A percentile compares a stretch with the other conserved stretches of the same genome.
Conservation (phyloP, 805 yeast species). For the Monosporozyma yasuniensis region DNA sequence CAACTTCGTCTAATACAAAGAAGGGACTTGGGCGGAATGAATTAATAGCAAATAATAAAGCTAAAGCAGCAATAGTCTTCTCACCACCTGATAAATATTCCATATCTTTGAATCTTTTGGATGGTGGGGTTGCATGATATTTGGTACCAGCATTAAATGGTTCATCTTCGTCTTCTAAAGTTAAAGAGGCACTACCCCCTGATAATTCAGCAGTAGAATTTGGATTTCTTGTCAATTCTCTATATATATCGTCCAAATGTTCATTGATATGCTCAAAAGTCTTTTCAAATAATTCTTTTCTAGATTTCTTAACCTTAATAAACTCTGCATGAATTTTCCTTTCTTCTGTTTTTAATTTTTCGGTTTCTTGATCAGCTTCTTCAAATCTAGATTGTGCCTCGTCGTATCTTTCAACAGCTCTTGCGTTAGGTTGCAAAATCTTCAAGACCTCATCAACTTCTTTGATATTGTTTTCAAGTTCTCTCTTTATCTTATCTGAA, state of each 20-base stretch:
- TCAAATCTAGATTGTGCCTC: conserved; percentile 56
- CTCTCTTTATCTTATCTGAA: conserved; percentile 23
- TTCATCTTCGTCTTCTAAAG: conserved; percentile 81
- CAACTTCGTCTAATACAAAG: conserved; percentile 94
- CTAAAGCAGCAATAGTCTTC: conserved; percentile 91
- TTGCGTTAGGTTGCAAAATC: conserved; percentile 64
- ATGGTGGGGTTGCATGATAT: conserved; percentile 94
- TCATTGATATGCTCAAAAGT: conserved; percentile 72
- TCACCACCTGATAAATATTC: conserved; percentile 93
- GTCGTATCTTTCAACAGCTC: conserved; percentile 65
- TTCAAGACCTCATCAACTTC: conserved; percentile 29
- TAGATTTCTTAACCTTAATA: conserved; percentile 45
- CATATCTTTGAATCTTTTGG: conserved; percentile 88
- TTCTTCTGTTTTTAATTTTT: conserved; percentile 52
- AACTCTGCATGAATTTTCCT: conserved; percentile 45
- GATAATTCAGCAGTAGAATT: conserved; percentile 53
- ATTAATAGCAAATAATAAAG: conserved; percentile 83
- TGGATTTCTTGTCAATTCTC: conserved; percentile 63
- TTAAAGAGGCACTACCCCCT: conserved; percentile 90
- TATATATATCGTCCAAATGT: conserved; percentile 66
- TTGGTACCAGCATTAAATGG: conserved; percentile 78
- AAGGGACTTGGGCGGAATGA: conserved; percentile 90
- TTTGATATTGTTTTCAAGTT: conserved; percentile 34
- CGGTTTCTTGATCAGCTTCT: conserved; percentile 57
- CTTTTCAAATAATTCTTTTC: conserved; percentile 55